Conservation (phyloP, 345 rosid species). For the Anacardium occidentale region DNA sequence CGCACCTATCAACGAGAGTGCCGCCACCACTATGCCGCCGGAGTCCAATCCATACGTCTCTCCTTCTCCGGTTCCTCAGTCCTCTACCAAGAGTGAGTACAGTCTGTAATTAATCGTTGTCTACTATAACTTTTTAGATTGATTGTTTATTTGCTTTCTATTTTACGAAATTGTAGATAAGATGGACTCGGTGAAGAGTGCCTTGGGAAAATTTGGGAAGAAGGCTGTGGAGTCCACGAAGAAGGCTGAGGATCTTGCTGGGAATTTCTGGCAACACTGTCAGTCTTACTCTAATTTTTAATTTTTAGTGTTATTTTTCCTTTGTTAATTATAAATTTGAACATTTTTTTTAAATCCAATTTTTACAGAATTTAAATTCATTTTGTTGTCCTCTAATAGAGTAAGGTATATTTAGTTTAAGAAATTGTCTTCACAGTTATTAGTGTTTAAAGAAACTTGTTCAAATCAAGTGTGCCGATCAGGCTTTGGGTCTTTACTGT, state of each 20-base stretch:
- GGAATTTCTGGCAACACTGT: conserved; percentile 90
- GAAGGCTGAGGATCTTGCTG: conserved; percentile 93
- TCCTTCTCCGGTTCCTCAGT: conserved; percentile 39
- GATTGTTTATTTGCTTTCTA: neutral
- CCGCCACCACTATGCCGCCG: conserved; percentile 79
- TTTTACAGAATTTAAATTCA: neutral
- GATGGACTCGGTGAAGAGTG: conserved; percentile 79
- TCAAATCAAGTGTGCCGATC: neutral
- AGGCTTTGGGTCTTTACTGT: neutral
- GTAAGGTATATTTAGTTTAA: neutral
- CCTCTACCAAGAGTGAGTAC: conserved; percentile 57
- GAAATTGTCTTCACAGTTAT: neutral
- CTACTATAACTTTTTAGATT: neutral
- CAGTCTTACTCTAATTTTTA: conserved; percentile 16
- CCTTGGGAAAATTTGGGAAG: conserved; percentile 85
- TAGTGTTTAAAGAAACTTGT: neutral
- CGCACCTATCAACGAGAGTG: conserved; percentile 40
- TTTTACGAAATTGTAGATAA: conserved; percentile 42
- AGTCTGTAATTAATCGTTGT: neutral
- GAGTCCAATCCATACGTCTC: conserved; percentile 85
- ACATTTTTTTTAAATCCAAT: neutral
- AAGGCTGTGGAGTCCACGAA: conserved; percentile 88
- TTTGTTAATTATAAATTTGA: neutral
- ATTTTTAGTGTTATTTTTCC: neutral
- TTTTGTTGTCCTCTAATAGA: neutral